Evolutionary conservation across 2,329 filamentous ascomycete species (phyloP).

Genomic region (Talaromyces sp.): DNA sequence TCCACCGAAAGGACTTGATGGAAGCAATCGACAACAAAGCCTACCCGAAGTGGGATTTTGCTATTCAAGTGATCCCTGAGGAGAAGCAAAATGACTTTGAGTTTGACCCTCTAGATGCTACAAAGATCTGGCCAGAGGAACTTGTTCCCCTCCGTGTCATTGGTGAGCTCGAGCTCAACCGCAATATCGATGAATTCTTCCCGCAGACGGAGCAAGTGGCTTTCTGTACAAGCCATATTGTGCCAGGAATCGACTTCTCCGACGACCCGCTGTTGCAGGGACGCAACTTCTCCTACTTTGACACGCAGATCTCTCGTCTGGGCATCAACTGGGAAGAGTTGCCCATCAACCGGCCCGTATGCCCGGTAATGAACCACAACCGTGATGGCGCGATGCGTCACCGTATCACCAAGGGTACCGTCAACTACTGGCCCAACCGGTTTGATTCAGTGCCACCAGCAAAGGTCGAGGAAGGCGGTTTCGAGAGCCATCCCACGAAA

Average conservation of each 20-base stretch:
- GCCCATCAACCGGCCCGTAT: conserved; percentile 64
- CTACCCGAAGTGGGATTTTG: conserved; percentile 74
- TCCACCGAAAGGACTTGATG: conserved; percentile 70
- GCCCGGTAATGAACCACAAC: conserved; percentile 66
- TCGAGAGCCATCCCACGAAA: conserved; percentile 61
- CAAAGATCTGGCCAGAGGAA: conserved; percentile 81
- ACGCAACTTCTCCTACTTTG: conserved; percentile 58
- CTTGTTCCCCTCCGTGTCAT: conserved; percentile 69
- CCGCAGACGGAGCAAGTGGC: conserved; percentile 76
- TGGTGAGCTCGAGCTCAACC: conserved; percentile 72
- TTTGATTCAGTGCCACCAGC: conserved; percentile 60
- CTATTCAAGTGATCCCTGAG: conserved; percentile 72
- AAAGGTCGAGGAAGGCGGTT: conserved; percentile 56
- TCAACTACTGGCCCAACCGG: conserved; percentile 78
- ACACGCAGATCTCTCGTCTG: conserved; percentile 55
- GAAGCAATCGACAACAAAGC: conserved; percentile 67
- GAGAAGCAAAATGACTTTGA: conserved; percentile 69
- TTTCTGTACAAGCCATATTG: conserved; percentile 74
- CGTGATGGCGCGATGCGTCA: conserved; percentile 69
- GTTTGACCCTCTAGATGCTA: conserved; percentile 79
- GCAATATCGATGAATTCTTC: conserved; percentile 76
- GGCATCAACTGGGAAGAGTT: conserved; percentile 65
- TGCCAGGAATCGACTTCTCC: conserved; percentile 71
- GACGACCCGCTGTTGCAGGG: conserved; percentile 70
- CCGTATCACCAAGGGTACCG: conserved; percentile 64